Base-by-base conservation (phyloP, 1,284 basidiomycete species). In the Athelia psychrophila region DNA sequence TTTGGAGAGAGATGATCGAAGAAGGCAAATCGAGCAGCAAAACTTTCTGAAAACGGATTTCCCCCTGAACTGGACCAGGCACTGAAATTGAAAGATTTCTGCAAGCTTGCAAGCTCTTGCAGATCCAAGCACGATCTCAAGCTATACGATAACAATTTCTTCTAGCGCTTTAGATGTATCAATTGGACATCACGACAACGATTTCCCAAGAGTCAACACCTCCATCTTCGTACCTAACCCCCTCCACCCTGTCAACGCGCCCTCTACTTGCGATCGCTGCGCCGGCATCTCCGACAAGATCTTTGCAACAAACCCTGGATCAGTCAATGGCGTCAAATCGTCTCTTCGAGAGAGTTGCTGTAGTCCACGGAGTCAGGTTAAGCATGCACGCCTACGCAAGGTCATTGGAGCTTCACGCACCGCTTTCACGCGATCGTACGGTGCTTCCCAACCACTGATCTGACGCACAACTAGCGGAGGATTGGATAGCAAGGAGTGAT, bases 261-360 rank as follows among this genome's bases (percentile, higher is more conserved):
- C 84, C 54, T 73, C 72, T 49, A 71, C 68, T 61, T 87, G 88
- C 0, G 85, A 83, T 3, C 74, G 63, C 23, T 79, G 73, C 36
- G 74, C 67, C 1, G 86, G 84, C 61, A 93, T 72, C 44, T 83
- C 83, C 0, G 82, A 76, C 27, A 98, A 78, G 2, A 85, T 76
- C 57, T 87, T 84, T 6, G 88, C 86, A 42, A 99, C 89, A 73
- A 91, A 98, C 50, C 82, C 89, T 5, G 90, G 77, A 64, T 98
- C 93, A 0, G 94, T 96, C 22, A 99, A 77, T 1, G 92, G 92
- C 0, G 91, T 92, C 20, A 98, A 68, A 65, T 99, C 96, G 58
- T 91, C 82, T 24, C 85, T 82, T 57, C 78, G 84, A 20, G 91
- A 92, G 0, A 98, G 78, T 56, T 78, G 78, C 91, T 95, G 60